Percentiles rank a stretch among this genome's conserved stretches.
Evolutionary conservation across 106 monocot species (phyloP).

Genomic region (Dendrobium nobile): DNA sequence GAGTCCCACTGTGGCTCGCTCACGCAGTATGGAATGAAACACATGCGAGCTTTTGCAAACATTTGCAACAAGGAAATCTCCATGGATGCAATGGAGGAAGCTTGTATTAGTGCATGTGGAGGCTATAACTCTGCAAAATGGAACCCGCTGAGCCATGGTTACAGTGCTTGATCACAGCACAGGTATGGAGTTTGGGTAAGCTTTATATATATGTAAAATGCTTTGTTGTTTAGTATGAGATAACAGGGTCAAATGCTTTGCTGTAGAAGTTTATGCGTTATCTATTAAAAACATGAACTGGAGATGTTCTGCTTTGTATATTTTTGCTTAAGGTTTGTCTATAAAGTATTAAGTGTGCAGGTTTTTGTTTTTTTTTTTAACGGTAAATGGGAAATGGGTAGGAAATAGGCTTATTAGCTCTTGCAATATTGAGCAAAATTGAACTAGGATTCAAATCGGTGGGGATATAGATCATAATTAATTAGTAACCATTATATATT

Average conservation of each 20-base stretch:
- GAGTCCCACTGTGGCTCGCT: constrained; percentile 67
- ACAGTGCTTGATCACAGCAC: constrained; percentile 31
- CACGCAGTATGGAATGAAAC: constrained; percentile 81
- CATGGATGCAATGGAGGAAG: constrained; percentile 35
- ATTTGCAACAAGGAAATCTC: constrained; percentile 60
- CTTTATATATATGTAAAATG: background rate
- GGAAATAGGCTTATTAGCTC: no score
- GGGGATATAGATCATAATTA: no score
- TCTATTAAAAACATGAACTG: no score
- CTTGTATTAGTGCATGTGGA: constrained; percentile 40
- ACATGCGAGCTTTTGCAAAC: constrained; percentile 82
- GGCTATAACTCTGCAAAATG: constrained; percentile 29
- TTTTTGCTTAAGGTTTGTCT: no score
- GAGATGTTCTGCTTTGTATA: no score
- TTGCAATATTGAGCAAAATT: no score
- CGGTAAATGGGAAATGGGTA: no score
- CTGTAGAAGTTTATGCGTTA: no score
- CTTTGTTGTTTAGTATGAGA: background rate
- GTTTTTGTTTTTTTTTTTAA: no score
- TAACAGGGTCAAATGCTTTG: background rate
- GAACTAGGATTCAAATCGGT: no score
- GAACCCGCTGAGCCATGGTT: constrained; percentile 27
- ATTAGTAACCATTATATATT: no score
- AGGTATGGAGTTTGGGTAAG: background rate
- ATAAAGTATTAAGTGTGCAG: no score